A percentile compares a stretch with the other conserved stretches of the same genome.
phyloP scores from a whole-genome alignment of 2,329 filamentous ascomycete species.

The Xylariaceae sp. region DNA sequence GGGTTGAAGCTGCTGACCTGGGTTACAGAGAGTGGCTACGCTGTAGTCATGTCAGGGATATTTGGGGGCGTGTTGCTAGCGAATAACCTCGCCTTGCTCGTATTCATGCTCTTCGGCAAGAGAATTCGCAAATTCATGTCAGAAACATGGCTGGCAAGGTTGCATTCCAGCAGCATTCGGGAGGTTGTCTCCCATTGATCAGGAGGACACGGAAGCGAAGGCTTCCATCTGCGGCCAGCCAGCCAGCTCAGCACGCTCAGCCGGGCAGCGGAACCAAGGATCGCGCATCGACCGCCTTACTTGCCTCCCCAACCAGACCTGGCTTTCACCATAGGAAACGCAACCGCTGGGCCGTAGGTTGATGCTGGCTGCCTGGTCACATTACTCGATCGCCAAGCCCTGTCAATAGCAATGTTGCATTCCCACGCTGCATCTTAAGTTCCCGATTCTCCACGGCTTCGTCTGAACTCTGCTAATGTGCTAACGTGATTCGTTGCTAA shows the following conservation, averaged over 20 bases:
- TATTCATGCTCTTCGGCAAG: constrained; percentile 51
- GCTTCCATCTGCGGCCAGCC: background rate
- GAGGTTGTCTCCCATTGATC: constrained; percentile 19
- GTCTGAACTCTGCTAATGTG: too few species aligned
- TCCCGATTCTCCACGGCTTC: background rate
- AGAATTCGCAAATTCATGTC: constrained; percentile 41
- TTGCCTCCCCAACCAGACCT: background rate
- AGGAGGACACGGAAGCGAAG: constrained; percentile 3
- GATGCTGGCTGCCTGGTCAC: background rate
- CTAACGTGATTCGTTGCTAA: too few species aligned
- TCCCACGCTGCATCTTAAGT: background rate
- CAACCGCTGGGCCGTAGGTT: background rate
- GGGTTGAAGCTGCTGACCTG: constrained; percentile 46
- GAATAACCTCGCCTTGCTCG: constrained; percentile 43
- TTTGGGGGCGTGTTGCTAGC: constrained; percentile 44
- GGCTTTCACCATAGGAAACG: background rate
- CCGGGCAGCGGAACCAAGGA: background rate
- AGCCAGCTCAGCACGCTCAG: background rate
- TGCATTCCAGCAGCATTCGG: constrained; percentile 33
- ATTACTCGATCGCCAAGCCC: background rate
- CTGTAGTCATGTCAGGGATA: constrained; percentile 45
- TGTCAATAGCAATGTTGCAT: background rate
- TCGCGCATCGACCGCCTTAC: background rate
- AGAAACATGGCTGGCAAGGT: constrained; percentile 43
- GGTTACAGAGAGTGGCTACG: constrained; percentile 44